Evolutionary conservation across 139 green algal genomes (phyloP).

Genomic region (Pleodorina starrii): DNA sequence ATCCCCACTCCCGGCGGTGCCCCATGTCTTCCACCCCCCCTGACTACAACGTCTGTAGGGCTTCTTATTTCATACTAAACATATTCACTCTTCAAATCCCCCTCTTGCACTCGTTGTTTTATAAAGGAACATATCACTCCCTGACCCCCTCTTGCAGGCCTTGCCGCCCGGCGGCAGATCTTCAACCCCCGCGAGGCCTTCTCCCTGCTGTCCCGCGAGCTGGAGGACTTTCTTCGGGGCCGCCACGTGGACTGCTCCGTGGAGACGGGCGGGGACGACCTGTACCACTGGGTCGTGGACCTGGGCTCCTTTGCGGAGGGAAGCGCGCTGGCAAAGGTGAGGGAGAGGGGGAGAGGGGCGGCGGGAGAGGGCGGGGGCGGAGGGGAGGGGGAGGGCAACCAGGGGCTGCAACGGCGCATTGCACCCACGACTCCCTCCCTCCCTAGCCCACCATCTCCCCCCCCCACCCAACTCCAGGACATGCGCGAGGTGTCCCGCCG

Average conservation of each 20-base stretch:
- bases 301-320: constrained; percentile 67
- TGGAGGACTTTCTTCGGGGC: constrained; percentile 71
- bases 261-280: constrained; percentile 68
- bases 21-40: no score
- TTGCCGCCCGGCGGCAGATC: constrained; percentile 69
- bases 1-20: no score
- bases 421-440: neutral
- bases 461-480: constrained; percentile 66
- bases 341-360: neutral
- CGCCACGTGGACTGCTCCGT: constrained; percentile 36
- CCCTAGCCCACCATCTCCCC: neutral
- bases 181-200: constrained; percentile 71
- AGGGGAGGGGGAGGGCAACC: neutral
- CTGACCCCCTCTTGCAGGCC: no score
- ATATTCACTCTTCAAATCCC: no score
- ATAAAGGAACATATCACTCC: no score
- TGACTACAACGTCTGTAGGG: no score
- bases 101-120: no score
- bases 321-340: constrained; percentile 64
- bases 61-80: no score
- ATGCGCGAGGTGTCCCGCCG: constrained; percentile 68
- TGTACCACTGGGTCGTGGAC: constrained; percentile 83
- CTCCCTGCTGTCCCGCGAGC: constrained; percentile 75
- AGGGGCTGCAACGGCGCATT: neutral
- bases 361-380: neutral